Evolutionary conservation across 169 alveolate genomes (phyloP).

Genomic region (Theileria sp.): DNA sequence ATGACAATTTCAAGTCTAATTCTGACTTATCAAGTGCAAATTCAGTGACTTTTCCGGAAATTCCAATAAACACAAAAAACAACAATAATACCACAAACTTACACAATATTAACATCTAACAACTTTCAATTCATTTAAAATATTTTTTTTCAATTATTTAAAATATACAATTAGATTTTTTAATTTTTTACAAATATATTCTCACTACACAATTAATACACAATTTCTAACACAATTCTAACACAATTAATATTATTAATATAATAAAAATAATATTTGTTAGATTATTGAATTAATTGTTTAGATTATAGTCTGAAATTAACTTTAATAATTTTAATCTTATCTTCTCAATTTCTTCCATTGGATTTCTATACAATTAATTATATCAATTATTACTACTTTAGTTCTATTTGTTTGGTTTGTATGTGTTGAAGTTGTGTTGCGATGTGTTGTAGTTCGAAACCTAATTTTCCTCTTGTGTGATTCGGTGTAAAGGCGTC

Average conservation of each 20-base stretch:
- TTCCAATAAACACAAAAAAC: not conserved
- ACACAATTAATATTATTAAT: too few species aligned
- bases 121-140: too few species aligned
- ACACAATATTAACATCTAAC: not conserved
- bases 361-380: not conserved
- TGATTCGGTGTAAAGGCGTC: not conserved
- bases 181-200: too few species aligned
- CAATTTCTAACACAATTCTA: too few species aligned
- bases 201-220: too few species aligned
- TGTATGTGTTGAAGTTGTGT: not conserved
- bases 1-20: slow-evolving; percentile 9
- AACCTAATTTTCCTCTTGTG: not conserved
- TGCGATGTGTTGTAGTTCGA: slow-evolving; percentile 8
- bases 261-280: too few species aligned
- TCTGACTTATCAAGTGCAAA: slow-evolving; percentile 31
- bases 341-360: not conserved
- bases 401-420: not conserved
- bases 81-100: not conserved
- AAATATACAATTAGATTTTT: not conserved
- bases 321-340: not conserved
- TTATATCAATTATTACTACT: not conserved
- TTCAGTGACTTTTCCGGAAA: not conserved
- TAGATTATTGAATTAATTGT: too few species aligned
- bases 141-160: too few species aligned
- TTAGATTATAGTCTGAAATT: not conserved